Conservation (phyloP, 2,329 filamentous ascomycete species). For the Penicillium rolfsii region DNA sequence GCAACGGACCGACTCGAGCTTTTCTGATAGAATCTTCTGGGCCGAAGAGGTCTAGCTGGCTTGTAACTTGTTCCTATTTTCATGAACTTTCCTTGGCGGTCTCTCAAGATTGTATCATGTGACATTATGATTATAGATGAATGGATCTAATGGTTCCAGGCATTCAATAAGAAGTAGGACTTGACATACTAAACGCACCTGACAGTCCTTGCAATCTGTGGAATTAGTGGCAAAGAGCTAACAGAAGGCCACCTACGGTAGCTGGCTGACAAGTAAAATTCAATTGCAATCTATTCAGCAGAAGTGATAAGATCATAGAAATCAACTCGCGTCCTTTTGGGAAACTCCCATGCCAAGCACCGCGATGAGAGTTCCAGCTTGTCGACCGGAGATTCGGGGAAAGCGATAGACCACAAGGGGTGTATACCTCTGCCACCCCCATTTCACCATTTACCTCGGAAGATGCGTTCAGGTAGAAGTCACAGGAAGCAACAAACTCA, state of each 20-base stretch:
- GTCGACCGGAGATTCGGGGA: not conserved
- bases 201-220: not conserved
- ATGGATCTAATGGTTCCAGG: conserved; percentile 20
- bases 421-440: not conserved
- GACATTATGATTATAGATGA: conserved; percentile 22
- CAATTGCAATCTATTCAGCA: not conserved
- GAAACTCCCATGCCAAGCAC: not conserved
- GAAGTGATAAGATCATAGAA: not conserved
- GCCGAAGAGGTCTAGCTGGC: conserved; percentile 4
- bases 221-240: not conserved
- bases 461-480: not conserved
- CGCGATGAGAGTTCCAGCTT: not conserved
- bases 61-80: conserved; percentile 1
- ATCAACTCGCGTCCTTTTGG: not conserved
- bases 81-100: not conserved
- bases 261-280: not conserved
- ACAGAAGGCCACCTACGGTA: not conserved
- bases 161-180: not conserved
- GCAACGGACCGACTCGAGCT: not conserved
- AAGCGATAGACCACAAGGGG: not conserved
- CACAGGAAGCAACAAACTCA: not conserved
- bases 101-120: not conserved
- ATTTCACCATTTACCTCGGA: not conserved
- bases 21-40: conserved; percentile 5
- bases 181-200: too few relatives aligned